Base-by-base conservation (phyloP, 768 basidiomycete genomes). In the Rubroboletus pulcherrimus region DNA sequence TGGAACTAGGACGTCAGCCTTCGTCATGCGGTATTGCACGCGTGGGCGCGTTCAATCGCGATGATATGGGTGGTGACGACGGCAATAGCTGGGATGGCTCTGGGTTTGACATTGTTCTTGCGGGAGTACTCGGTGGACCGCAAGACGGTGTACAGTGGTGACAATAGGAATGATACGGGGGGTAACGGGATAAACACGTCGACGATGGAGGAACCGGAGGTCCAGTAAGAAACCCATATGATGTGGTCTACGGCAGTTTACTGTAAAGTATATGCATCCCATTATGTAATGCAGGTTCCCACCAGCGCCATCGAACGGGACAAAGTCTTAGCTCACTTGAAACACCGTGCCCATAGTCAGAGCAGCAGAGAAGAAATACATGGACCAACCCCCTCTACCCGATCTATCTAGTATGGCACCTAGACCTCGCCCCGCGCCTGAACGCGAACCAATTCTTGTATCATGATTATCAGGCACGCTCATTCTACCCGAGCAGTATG, bases 21-120 rank as follows among this genome's bases (percentile, higher is more conserved):
- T 33, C 82, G 83, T 9, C 63, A 72, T 24, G 74, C 74, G 40
- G 72, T 87, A 8, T 76, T 84, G 34, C 75, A 87, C 54, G 86
- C 86, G 0, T 89, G 82, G 69, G 76, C 85, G n/a, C 73, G 75
- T 30, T 82, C 86, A 2, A 83, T 89, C 41, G 77, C 77, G 60
- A 71, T 57, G 44, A 82, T 90, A 24, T 89, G 88, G 86, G 57
- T 87, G 17, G 82, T 85, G 17, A 77, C 76, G 66, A 84, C 84
- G 12, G 85, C 84, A 0, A 72, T 88, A 30, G 49, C 80, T 7
- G 84, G 81, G 14, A 74, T 75, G 37, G 76, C 78, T 35, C 78
- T 87, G 56, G 56, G 87, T 34, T 56, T 76, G 58, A 65, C 80
- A 17, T 59, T 87, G 26, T 79, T 86, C 60, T 55, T 89, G 26